phyloP scores from a whole-genome alignment of 1,284 basidiomycete species.

The Rhodotorula sp. region DNA sequence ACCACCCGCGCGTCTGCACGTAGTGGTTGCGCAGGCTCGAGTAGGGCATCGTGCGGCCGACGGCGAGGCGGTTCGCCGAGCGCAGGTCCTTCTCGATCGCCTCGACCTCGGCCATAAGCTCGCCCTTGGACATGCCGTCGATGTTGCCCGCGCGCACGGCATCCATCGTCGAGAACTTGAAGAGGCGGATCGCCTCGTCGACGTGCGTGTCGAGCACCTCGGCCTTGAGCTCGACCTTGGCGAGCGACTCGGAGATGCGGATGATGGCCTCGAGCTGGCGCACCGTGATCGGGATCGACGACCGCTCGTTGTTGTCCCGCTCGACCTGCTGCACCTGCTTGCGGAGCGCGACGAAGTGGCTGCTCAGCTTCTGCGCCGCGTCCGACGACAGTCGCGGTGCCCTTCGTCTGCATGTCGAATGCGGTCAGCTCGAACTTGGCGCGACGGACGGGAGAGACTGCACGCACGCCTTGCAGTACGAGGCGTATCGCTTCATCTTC shows the following conservation, averaged over 20 bases:
- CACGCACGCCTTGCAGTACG: slow-evolving; percentile 87
- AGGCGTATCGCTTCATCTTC: slow-evolving; percentile 97
- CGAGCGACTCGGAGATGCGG: slow-evolving; percentile 94
- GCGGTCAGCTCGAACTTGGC: neutral
- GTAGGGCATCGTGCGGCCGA: slow-evolving; percentile 86
- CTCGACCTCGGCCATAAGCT: slow-evolving; percentile 90
- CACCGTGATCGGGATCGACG: slow-evolving; percentile 96
- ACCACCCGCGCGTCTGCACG: slow-evolving; percentile 88
- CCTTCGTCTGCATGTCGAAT: slow-evolving; percentile 65
- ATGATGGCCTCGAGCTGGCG: slow-evolving; percentile 99
- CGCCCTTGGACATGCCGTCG: slow-evolving; percentile 88
- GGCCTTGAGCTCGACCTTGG: slow-evolving; percentile 87
- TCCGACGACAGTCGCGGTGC: slow-evolving; percentile 90
- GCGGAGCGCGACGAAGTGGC: slow-evolving; percentile 91
- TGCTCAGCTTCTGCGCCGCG: slow-evolving; percentile 93
- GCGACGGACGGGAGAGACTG: neutral
- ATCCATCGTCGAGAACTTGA: slow-evolving; percentile 99
- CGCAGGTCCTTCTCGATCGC: slow-evolving; percentile 89
- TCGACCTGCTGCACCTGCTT: slow-evolving; percentile 97
- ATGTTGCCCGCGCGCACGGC: slow-evolving; percentile 91
- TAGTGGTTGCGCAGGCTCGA: slow-evolving; percentile 93
- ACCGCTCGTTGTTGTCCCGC: slow-evolving; percentile 93
- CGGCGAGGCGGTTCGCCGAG: slow-evolving; percentile 78
- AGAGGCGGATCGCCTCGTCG: slow-evolving; percentile 95
- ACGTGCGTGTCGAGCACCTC: slow-evolving; percentile 91